These are phyloP conservation scores for Barnettozyma siamensis DNA, from an alignment of 805 yeast species.

Conservation along the genomic window DNA sequence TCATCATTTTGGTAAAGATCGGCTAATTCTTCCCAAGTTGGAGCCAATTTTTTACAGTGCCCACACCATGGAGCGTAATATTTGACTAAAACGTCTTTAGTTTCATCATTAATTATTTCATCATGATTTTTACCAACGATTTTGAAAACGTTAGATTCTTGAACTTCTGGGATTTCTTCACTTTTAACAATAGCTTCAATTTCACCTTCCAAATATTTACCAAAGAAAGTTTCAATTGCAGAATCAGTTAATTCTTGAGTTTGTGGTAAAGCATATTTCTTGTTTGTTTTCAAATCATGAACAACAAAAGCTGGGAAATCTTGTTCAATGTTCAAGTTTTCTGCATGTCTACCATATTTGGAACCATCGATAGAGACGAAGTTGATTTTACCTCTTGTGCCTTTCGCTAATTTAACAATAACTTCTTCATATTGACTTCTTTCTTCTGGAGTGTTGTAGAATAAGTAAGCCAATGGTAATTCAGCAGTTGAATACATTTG, in stretches of 20 bases:
- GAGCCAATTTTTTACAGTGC: slow-evolving; percentile 89
- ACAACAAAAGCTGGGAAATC: slow-evolving; percentile 88
- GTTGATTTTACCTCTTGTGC: slow-evolving; percentile 72
- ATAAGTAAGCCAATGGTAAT: slow-evolving; percentile 82
- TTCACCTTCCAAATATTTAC: slow-evolving; percentile 56
- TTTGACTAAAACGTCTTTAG: slow-evolving; percentile 74
- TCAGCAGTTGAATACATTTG: slow-evolving; percentile 63
- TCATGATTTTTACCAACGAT: slow-evolving; percentile 84
- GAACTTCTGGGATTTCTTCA: slow-evolving; percentile 78
- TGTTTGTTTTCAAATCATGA: slow-evolving; percentile 62
- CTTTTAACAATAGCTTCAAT: slow-evolving; percentile 73
- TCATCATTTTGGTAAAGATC: slow-evolving; percentile 50
- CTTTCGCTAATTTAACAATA: slow-evolving; percentile 62
- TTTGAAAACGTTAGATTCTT: slow-evolving; percentile 66
- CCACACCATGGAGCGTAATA: slow-evolving; percentile 99
- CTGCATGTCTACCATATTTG: slow-evolving; percentile 80
- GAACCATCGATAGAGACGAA: slow-evolving; percentile 86
- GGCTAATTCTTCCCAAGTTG: slow-evolving; percentile 84
- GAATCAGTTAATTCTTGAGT: slow-evolving; percentile 41
- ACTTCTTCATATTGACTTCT: slow-evolving; percentile 47
- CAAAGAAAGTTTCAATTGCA: slow-evolving; percentile 56
- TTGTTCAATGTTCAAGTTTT: slow-evolving; percentile 74
- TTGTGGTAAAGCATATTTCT: slow-evolving; percentile 77
- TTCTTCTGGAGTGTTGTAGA: slow-evolving; percentile 67
- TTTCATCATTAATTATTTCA: slow-evolving; percentile 48